phyloP scores from a whole-genome alignment of 495 filamentous ascomycete genomes.

The Entonaema liquescens region DNA sequence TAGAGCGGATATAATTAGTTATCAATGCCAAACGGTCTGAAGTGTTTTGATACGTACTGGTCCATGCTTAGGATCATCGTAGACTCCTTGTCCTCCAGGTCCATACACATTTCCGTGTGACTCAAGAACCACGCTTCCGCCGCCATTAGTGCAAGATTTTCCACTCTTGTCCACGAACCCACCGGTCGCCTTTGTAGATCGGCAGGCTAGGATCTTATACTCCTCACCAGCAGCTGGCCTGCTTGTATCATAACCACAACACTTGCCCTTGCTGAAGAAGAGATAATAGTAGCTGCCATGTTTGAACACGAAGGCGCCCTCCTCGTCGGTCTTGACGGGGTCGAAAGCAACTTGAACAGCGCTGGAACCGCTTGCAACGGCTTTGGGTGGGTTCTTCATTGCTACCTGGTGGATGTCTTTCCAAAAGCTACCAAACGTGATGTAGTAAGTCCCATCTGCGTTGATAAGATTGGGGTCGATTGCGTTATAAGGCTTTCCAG shows the following conservation, averaged over 20 bases:
- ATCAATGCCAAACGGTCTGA: neutral
- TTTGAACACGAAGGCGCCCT: conserved; percentile 67
- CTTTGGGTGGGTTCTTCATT: conserved; percentile 55
- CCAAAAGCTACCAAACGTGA: conserved; percentile 79
- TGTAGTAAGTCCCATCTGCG: conserved; percentile 55
- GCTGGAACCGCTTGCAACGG: conserved; percentile 39
- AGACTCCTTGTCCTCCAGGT: conserved; percentile 71
- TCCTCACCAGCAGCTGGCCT: conserved; percentile 66
- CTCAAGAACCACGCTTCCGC: conserved; percentile 70
- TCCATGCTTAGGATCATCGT: conserved; percentile 47
- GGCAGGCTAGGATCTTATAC: conserved; percentile 73
- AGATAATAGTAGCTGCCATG: conserved; percentile 69
- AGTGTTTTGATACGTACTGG: conserved; percentile 46
- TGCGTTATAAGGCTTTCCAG: conserved; percentile 67
- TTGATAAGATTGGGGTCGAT: conserved; percentile 73
- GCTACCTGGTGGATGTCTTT: conserved; percentile 69
- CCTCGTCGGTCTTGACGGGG: conserved; percentile 60
- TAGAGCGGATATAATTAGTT: neutral
- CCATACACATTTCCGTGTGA: conserved; percentile 72
- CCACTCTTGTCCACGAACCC: conserved; percentile 70
- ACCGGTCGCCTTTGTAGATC: conserved; percentile 61
- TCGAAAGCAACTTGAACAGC: conserved; percentile 66
- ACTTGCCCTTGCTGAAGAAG: conserved; percentile 69
- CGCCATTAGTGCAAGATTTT: conserved; percentile 61
- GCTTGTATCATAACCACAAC: conserved; percentile 62